Evolutionary conservation across 2,329 filamentous ascomycete species (phyloP).

Genomic region (Calonectria hawksworthii): DNA sequence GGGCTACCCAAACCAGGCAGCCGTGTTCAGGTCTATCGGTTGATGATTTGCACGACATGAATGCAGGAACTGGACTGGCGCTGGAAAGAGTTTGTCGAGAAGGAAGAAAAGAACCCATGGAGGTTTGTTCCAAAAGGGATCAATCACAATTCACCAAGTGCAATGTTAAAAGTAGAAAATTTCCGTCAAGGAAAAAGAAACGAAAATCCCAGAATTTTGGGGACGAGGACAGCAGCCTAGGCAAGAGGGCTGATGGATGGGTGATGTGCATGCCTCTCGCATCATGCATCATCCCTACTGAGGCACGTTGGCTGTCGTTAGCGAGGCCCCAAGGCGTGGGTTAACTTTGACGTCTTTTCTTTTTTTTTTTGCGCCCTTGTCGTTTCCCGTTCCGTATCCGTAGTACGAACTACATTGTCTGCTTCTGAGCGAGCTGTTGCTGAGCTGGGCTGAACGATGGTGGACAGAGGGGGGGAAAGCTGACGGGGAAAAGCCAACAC

Average conservation of each 20-base stretch:
- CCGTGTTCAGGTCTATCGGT: not conserved
- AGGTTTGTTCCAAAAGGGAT: conserved; percentile 1
- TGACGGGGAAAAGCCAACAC: not conserved
- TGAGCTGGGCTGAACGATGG: not conserved
- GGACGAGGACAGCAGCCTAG: not conserved
- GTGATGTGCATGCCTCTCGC: conserved; percentile 14
- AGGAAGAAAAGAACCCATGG: not conserved
- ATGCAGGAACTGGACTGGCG: not conserved
- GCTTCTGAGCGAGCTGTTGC: not conserved
- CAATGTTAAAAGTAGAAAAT: conserved; percentile 16
- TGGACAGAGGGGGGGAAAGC: not conserved
- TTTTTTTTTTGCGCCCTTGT: not conserved
- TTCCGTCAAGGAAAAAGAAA: conserved; percentile 11
- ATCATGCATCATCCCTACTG: conserved; percentile 8
- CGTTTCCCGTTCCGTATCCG: not conserved
- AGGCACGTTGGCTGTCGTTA: conserved; percentile 6
- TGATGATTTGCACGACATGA: conserved; percentile 1
- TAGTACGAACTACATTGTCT: not conserved
- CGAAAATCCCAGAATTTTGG: conserved; percentile 10
- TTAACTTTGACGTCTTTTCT: not conserved
- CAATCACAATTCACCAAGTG: not conserved
- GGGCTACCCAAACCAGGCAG: not conserved
- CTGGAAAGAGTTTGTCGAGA: not conserved
- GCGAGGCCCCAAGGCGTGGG: not conserved
- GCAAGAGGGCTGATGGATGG: not conserved